Evolutionary conservation across 1,139 yeast genomes (phyloP).

Genomic region (Blastobotrys raffinosifermentans): DNA sequence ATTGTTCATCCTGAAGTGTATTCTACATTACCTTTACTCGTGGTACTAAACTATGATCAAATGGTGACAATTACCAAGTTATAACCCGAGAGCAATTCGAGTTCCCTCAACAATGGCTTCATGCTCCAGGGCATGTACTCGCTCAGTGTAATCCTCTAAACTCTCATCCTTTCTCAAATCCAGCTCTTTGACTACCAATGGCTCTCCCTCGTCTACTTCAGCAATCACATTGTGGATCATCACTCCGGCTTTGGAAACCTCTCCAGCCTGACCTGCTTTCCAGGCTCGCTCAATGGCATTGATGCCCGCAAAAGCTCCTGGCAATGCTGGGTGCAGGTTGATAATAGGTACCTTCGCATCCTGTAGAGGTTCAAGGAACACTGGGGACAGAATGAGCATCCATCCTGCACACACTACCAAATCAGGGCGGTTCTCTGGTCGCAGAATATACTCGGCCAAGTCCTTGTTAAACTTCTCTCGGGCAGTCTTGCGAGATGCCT

Average conservation of each 20-base stretch:
- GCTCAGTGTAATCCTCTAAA: constrained; percentile 68
- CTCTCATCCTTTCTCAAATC: constrained; percentile 66
- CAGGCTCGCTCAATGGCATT: constrained; percentile 95
- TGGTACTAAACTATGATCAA: too few species aligned
- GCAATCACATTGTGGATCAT: constrained; percentile 95
- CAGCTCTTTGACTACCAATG: constrained; percentile 74
- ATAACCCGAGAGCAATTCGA: constrained; percentile 48
- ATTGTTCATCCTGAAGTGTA: too few species aligned
- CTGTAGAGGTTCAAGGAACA: constrained; percentile 62
- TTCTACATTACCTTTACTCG: too few species aligned
- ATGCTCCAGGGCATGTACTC: constrained; percentile 86
- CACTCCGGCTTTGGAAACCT: constrained; percentile 76
- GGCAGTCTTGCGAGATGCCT: constrained; percentile 49
- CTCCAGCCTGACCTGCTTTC: constrained; percentile 86
- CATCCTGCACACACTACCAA: constrained; percentile 97
- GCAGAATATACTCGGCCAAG: constrained; percentile 59
- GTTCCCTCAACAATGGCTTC: constrained; percentile 91
- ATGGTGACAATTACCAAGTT: too few species aligned
- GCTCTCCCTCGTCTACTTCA: constrained; percentile 91
- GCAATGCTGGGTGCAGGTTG: constrained; percentile 93
- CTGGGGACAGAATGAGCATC: constrained; percentile 86
- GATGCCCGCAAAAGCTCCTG: constrained; percentile 95
- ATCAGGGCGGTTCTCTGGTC: constrained; percentile 49
- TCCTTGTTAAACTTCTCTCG: constrained; percentile 72
- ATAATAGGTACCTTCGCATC: constrained; percentile 66